A percentile compares a stretch with the other conserved stretches of the same genome.
Conservation (phyloP, 108 stramenopile genomes). For the Nitzschia sp. region DNA sequence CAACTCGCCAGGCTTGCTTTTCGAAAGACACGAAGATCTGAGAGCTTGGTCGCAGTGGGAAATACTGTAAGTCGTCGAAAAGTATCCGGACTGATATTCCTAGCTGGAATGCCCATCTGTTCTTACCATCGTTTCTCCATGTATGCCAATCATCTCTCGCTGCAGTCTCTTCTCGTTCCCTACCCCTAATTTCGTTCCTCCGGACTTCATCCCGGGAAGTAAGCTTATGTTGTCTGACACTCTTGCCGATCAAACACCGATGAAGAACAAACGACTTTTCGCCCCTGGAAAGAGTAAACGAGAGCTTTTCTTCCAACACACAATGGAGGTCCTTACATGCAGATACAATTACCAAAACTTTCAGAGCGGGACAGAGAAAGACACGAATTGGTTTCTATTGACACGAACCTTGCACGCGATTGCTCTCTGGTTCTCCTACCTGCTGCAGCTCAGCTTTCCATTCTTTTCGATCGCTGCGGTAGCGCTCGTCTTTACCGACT, state of each 20-base stretch:
- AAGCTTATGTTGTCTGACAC: conserved; percentile 9
- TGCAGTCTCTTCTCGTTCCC: conserved; percentile 24
- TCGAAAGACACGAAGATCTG: conserved; percentile 27
- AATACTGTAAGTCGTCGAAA: conserved; percentile 22
- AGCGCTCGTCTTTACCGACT: background rate
- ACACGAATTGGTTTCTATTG: conserved; percentile 6
- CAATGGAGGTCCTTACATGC: conserved; percentile 5
- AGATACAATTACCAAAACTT: background rate
- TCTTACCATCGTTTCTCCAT: background rate
- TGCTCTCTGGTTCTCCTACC: conserved; percentile 7
- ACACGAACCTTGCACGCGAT: conserved; percentile 13
- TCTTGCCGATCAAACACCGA: background rate
- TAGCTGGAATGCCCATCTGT: background rate
- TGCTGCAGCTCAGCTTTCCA: conserved; percentile 18
- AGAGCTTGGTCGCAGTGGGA: conserved; percentile 44
- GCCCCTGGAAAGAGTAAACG: background rate
- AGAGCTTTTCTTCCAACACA: background rate
- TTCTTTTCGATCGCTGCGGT: conserved; percentile 5
- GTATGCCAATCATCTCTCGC: background rate
- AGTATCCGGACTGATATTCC: background rate
- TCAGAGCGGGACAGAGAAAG: background rate
- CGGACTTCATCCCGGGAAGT: conserved; percentile 9
- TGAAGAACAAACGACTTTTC: background rate
- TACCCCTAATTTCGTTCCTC: conserved; percentile 22
- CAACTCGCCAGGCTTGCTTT: conserved; percentile 14